phyloP scores from a whole-genome alignment of 169 alveolate genomes.

The Perkinsus marinus region DNA sequence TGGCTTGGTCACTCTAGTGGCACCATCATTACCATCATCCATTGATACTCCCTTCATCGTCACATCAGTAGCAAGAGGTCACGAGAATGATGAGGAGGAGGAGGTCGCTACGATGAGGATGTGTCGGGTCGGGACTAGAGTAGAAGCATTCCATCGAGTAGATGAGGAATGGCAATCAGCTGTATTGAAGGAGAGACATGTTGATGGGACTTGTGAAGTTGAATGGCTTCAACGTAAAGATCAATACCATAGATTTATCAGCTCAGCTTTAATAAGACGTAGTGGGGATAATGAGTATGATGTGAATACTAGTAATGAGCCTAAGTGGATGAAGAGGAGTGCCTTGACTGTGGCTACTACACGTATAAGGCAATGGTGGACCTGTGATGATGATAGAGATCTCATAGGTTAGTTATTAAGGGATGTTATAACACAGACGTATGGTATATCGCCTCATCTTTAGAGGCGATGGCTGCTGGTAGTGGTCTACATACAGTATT shows the following conservation, averaged over 20 bases:
- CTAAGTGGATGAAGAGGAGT: not conserved
- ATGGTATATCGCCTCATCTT: not conserved
- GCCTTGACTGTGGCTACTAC: not conserved
- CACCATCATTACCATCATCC: not conserved
- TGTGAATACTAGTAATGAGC: not conserved
- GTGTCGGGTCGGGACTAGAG: not conserved
- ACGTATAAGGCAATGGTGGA: not conserved
- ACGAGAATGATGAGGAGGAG: no score
- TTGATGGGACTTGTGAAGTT: not conserved
- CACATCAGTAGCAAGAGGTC: no score
- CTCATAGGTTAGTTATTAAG: not conserved
- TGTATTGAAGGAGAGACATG: not conserved
- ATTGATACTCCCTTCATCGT: not conserved
- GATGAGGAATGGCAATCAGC: not conserved
- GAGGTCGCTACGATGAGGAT: no score
- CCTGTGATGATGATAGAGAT: not conserved
- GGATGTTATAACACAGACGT: not conserved
- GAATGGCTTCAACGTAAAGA: not conserved
- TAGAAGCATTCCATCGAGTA: not conserved
- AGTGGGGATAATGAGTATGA: not conserved
- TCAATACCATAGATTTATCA: not conserved
- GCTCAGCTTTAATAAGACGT: not conserved
- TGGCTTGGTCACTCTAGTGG: not conserved
- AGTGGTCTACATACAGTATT: not conserved
- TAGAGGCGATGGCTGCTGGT: not conserved